Conservation (phyloP, 352 stramenopile genomes). For the Elongisporangium senticosum region DNA sequence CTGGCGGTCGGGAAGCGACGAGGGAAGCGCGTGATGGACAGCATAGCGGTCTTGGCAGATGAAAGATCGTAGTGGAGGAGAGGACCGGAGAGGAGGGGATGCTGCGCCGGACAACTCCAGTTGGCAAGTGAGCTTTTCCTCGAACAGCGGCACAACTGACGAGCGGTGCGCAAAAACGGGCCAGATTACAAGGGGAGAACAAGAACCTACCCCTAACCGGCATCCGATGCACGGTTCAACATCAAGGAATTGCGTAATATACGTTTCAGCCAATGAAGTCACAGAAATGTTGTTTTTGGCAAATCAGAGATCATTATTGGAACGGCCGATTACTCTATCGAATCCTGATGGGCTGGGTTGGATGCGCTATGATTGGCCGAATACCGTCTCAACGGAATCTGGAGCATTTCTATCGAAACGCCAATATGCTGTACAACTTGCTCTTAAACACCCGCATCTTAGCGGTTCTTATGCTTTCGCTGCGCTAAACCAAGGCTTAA, state of each 20-base stretch:
- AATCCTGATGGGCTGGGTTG: neutral
- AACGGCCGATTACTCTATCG: neutral
- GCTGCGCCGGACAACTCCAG: neutral
- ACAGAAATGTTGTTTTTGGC: neutral
- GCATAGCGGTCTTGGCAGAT: slow-evolving; percentile 27
- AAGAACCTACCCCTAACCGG: neutral
- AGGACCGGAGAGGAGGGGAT: slow-evolving; percentile 1
- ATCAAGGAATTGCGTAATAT: neutral
- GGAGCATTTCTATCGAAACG: neutral
- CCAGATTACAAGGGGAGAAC: neutral
- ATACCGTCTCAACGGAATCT: too few relatives aligned
- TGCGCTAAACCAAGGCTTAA: neutral
- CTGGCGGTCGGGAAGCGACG: slow-evolving; percentile 70
- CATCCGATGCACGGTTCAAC: neutral
- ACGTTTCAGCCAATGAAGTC: neutral
- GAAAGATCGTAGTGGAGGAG: neutral
- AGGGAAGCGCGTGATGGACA: slow-evolving; percentile 78
- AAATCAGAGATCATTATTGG: neutral
- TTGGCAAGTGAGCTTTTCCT: neutral
- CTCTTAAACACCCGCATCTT: neutral
- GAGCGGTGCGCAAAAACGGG: neutral
- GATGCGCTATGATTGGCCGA: too few relatives aligned
- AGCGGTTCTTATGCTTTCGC: neutral
- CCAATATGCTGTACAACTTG: neutral
- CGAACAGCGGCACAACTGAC: neutral